Evolutionary conservation across 768 basidiomycete genomes (phyloP).

Genomic region (Leccinum boreale): DNA sequence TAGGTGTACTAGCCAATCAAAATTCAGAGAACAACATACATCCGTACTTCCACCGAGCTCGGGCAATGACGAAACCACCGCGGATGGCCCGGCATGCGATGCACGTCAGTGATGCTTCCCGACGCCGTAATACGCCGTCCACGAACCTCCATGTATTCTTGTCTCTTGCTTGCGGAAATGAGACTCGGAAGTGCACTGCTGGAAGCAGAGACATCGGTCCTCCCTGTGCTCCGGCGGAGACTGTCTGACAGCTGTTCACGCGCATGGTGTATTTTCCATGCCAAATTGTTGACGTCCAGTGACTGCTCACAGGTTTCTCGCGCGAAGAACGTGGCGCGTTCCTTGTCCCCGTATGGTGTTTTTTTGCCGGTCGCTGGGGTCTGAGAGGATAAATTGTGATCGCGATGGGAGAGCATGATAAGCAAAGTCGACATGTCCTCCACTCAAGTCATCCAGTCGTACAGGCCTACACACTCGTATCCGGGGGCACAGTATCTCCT

Average conservation of each 20-base stretch:
- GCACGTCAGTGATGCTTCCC: neutral
- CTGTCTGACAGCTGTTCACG: neutral
- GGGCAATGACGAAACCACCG: neutral
- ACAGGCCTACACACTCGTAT: constrained; percentile 14
- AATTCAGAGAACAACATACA: neutral
- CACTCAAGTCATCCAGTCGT: neutral
- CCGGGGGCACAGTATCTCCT: constrained; percentile 20
- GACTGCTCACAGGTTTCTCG: neutral
- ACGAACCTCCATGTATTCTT: neutral
- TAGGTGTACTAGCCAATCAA: neutral
- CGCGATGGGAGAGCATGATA: neutral
- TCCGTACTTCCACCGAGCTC: neutral
- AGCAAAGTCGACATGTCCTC: neutral
- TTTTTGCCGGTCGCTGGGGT: neutral
- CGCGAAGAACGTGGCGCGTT: neutral
- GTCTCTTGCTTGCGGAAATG: neutral
- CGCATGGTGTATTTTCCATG: neutral
- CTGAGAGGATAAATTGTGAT: neutral
- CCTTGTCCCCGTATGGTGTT: neutral
- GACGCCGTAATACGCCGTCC: no score
- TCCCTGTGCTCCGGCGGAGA: no score
- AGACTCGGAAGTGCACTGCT: neutral
- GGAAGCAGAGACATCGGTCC: neutral
- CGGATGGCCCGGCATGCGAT: neutral
- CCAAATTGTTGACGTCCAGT: neutral